Conservation (phyloP, 1,139 yeast genomes). For the Kodamaea alishanica region DNA sequence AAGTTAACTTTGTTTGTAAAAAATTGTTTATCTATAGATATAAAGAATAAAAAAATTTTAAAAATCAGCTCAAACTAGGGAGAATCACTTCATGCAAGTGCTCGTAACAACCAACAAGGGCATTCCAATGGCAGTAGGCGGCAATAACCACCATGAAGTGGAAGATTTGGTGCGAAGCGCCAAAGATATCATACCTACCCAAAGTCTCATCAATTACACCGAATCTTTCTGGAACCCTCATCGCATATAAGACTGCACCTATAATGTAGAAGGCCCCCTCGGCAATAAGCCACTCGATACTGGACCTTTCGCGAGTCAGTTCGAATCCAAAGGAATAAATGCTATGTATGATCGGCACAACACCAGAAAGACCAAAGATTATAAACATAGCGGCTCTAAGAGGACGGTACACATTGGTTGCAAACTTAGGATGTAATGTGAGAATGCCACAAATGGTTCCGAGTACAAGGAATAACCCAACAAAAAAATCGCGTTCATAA, state of each 20-base stretch:
- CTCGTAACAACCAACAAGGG: constrained; percentile 57
- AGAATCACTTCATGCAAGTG: constrained; percentile 35
- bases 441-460: constrained; percentile 63
- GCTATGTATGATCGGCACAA: constrained; percentile 63
- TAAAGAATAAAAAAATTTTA: too few species aligned
- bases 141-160: constrained; percentile 81
- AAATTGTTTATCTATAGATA: too few species aligned
- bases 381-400: constrained; percentile 77
- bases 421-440: constrained; percentile 63
- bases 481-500: constrained; percentile 38
- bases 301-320: constrained; percentile 50
- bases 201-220: constrained; percentile 50
- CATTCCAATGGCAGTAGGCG: constrained; percentile 71
- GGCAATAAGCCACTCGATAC: constrained; percentile 55
- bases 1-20: too few species aligned
- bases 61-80: neutral
- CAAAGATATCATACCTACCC: constrained; percentile 61
- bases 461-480: constrained; percentile 46
- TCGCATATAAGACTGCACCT: constrained; percentile 80
- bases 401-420: constrained; percentile 69
- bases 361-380: constrained; percentile 75
- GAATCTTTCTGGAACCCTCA: constrained; percentile 71
- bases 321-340: constrained; percentile 28
- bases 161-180: constrained; percentile 86
- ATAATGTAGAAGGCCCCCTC: constrained; percentile 73